These are phyloP conservation scores for Toxicodendron radicans DNA, from an alignment of 345 rosid genomes.

Conservation along the genomic window DNA sequence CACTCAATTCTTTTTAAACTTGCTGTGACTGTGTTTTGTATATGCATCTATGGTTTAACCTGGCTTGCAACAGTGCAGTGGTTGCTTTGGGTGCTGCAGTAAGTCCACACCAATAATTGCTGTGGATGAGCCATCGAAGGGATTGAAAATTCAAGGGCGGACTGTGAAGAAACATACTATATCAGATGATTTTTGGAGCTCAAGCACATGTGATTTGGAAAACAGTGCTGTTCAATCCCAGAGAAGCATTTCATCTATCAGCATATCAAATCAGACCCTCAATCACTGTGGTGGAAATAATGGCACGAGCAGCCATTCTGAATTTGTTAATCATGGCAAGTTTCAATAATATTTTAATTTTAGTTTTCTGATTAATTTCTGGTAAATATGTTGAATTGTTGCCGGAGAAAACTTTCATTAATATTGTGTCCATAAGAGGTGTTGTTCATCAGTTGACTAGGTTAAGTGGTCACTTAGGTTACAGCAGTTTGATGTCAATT, in stretches of 20 bases:
- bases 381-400: not conserved
- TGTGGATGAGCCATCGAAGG: slow-evolving; percentile 50
- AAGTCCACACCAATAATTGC: slow-evolving; percentile 48
- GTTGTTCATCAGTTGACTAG: not conserved
- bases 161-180: slow-evolving; percentile 39
- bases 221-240: slow-evolving; percentile 43
- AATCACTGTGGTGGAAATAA: slow-evolving; percentile 22
- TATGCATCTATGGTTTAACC: slow-evolving; percentile 19
- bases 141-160: slow-evolving; percentile 46
- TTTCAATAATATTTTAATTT: not conserved
- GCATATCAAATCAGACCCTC: slow-evolving; percentile 33
- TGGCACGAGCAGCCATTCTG: slow-evolving; percentile 31
- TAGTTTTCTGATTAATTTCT: not conserved
- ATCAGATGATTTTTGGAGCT: slow-evolving; percentile 68
- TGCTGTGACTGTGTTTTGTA: not conserved
- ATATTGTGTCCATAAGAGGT: not conserved
- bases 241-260: slow-evolving; percentile 53
- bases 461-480: not conserved
- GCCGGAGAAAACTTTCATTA: not conserved
- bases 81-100: slow-evolving; percentile 71
- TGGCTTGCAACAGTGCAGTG: slow-evolving; percentile 40
- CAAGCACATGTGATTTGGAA: slow-evolving; percentile 65
- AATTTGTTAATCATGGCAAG: slow-evolving; percentile 49
- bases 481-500: not conserved
- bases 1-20: not conserved